Evolutionary conservation across 2,329 filamentous ascomycete genomes (phyloP).

Genomic region (Emergomyces orientalis): DNA sequence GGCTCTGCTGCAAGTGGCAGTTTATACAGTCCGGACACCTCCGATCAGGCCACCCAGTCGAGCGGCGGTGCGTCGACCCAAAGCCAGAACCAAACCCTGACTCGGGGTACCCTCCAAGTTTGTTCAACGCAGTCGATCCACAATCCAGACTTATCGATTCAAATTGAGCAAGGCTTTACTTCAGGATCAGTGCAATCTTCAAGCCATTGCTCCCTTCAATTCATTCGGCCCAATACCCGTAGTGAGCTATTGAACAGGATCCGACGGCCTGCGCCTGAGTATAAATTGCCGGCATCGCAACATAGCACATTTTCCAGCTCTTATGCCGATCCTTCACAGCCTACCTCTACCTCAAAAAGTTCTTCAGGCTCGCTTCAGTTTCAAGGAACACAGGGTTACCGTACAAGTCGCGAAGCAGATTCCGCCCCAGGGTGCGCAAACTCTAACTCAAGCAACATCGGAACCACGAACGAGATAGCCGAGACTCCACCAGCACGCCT

Average conservation of each 20-base stretch:
- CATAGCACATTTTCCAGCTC: background rate
- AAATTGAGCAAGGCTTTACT: background rate
- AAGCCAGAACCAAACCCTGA: slow-evolving; percentile 5
- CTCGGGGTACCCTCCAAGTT: background rate
- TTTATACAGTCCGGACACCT: slow-evolving; percentile 8
- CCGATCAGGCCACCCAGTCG: slow-evolving; percentile 6
- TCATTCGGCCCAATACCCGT: background rate
- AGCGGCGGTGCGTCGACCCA: slow-evolving; percentile 5
- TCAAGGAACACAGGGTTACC: background rate
- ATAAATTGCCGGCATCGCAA: background rate
- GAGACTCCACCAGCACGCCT: slow-evolving; percentile 11
- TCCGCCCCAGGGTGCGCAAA: background rate
- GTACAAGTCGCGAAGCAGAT: background rate
- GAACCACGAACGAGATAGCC: slow-evolving; percentile 7
- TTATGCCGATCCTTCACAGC: background rate
- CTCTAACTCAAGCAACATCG: background rate
- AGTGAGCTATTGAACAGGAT: background rate
- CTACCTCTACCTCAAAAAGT: background rate
- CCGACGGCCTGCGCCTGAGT: background rate
- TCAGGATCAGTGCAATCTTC: background rate
- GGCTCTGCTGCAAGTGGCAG: slow-evolving; percentile 8
- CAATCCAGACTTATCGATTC: background rate
- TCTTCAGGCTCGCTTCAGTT: background rate
- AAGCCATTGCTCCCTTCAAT: background rate
- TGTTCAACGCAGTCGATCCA: background rate